A percentile compares a stretch with the other conserved stretches of the same genome.
phyloP scores from a whole-genome alignment of 129 eudicot genomes.

The sunflower (Helianthus annuus) region DNA sequence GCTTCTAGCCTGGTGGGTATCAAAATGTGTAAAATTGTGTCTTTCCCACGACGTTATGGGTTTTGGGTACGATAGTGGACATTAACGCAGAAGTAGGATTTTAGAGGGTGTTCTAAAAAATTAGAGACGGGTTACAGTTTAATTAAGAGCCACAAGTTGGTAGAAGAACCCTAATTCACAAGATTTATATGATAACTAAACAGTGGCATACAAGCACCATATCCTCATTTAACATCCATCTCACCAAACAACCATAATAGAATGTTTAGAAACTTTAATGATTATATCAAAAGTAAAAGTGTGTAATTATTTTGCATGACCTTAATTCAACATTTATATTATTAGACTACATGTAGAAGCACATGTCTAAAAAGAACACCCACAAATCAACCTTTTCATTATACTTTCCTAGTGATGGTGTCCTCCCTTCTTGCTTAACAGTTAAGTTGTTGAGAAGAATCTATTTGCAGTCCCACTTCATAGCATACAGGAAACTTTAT shows the following conservation, averaged over 20 bases:
- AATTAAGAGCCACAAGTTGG: no score
- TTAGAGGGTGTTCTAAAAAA: no score
- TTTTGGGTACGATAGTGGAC: no score
- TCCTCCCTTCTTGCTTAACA: conserved; percentile 13
- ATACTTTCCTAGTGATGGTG: conserved; percentile 4
- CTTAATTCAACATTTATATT: not conserved
- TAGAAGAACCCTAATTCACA: not conserved
- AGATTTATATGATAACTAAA: no score
- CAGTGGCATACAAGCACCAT: not conserved
- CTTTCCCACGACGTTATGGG: no score
- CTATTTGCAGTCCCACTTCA: conserved; percentile 26
- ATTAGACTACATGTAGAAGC: not conserved
- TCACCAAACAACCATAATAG: no score
- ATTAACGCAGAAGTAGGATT: no score
- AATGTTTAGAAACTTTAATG: not conserved
- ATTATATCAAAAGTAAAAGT: not conserved
- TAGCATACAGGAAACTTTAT: conserved; percentile 15
- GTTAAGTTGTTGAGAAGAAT: conserved; percentile 21
- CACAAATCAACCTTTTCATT: conserved; percentile 24
- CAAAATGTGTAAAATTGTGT: no score
- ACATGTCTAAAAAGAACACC: conserved; percentile 22
- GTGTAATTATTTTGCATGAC: not conserved
- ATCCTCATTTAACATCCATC: not conserved
- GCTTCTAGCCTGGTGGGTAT: no score
- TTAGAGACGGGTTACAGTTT: no score